phyloP scores from a whole-genome alignment of 441 rosid genomes.

The Isatis lusitanica region DNA sequence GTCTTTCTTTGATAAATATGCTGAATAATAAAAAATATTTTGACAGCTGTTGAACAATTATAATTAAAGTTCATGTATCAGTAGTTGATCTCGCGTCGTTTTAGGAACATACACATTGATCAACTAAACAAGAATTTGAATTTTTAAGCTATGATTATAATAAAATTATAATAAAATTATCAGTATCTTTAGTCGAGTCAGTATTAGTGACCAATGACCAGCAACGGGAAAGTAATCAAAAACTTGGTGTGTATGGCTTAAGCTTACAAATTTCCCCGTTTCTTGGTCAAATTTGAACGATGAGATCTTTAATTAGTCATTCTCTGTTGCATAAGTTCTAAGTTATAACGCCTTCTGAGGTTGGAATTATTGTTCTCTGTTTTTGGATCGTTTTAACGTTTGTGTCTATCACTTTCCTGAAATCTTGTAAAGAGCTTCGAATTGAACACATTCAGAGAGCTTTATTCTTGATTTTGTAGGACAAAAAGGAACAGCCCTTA shows the following conservation, averaged over 20 bases:
- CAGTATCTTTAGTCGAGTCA: not conserved
- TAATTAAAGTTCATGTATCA: not conserved
- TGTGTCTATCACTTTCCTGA: not conserved
- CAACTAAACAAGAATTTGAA: conserved; percentile 11
- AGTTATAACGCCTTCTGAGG: not conserved
- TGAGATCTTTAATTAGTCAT: not conserved
- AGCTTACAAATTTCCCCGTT: too few relatives aligned
- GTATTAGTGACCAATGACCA: not conserved
- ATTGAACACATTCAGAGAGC: not conserved
- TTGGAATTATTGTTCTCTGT: not conserved
- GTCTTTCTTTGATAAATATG: conserved; percentile 4
- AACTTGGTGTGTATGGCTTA: too few relatives aligned
- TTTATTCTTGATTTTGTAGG: not conserved
- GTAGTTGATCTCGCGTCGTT: conserved; percentile 27
- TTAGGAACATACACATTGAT: not conserved
- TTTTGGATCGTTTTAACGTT: too few relatives aligned
- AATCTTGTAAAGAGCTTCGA: too few relatives aligned
- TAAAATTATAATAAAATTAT: not conserved
- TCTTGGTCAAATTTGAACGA: not conserved
- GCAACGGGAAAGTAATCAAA: too few relatives aligned
- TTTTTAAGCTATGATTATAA: not conserved
- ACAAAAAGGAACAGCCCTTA: not conserved
- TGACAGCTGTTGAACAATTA: not conserved
- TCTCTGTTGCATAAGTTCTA: not conserved
- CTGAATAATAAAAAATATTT: not conserved